phyloP scores from a whole-genome alignment of 1,139 yeast genomes.

The Diutina mesorugosa region DNA sequence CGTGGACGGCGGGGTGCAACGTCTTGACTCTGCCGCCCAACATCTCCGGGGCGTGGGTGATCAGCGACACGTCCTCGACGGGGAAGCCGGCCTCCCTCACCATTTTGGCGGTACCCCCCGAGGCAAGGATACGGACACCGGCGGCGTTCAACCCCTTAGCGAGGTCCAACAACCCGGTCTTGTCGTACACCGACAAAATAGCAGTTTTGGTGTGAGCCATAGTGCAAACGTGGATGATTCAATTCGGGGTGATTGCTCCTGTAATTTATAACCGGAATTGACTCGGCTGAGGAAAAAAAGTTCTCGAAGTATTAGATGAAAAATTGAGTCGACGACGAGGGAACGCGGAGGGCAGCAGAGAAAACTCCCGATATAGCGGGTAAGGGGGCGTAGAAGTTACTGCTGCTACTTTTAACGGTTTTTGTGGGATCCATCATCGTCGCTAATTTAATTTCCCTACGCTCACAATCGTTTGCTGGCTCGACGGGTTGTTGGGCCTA shows the following conservation, averaged over 20 bases:
- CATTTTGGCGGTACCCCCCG: conserved; percentile 94
- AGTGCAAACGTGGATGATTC: background rate
- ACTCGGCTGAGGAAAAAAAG: background rate
- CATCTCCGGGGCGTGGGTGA: conserved; percentile 98
- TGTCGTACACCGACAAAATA: conserved; percentile 91
- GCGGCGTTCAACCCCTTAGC: conserved; percentile 89
- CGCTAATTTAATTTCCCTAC: background rate
- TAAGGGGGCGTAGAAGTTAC: no score
- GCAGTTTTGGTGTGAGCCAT: conserved; percentile 64
- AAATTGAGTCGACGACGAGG: background rate
- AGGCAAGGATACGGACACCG: conserved; percentile 83
- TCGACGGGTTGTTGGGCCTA: background rate
- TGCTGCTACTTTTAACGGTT: background rate
- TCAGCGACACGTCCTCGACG: conserved; percentile 87
- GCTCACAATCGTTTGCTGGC: background rate
- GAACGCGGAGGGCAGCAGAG: background rate
- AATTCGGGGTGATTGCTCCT: background rate
- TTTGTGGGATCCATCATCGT: background rate
- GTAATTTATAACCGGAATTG: background rate
- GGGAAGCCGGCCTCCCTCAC: conserved; percentile 97
- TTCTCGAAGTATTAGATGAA: background rate
- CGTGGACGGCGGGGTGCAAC: conserved; percentile 96
- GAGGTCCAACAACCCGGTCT: conserved; percentile 88
- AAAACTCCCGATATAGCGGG: no score
- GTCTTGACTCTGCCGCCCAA: conserved; percentile 97